Evolutionary conservation across 108 stramenopile species (phyloP).

Genomic region (Cyclotella baltica): DNA sequence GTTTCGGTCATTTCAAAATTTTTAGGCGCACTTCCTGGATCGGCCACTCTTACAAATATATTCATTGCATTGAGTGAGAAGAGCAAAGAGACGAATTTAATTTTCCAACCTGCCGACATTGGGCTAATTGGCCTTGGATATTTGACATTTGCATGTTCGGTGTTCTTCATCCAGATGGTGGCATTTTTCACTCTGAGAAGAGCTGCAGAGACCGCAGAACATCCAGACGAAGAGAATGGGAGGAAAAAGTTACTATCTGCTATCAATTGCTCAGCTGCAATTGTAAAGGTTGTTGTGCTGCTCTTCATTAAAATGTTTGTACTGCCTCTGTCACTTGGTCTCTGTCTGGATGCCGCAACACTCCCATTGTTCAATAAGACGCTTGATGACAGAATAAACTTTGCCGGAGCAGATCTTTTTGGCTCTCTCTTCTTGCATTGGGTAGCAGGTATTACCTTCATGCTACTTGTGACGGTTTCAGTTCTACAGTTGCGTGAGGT

Average conservation of each 20-base stretch:
- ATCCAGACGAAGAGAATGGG: conserved; percentile 27
- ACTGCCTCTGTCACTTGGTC: conserved; percentile 74
- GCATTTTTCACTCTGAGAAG: neutral
- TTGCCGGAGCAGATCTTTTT: conserved; percentile 79
- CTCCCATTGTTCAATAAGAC: conserved; percentile 66
- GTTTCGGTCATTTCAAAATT: conserved; percentile 2
- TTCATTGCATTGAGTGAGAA: conserved; percentile 30
- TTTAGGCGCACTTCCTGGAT: conserved; percentile 7
- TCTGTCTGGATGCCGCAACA: conserved; percentile 81
- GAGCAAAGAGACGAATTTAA: conserved; percentile 44
- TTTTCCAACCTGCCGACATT: conserved; percentile 47
- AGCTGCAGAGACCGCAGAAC: neutral
- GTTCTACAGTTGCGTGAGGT: conserved; percentile 94
- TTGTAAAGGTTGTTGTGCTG: conserved; percentile 84
- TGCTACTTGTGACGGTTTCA: conserved; percentile 96
- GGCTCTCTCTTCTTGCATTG: conserved; percentile 84
- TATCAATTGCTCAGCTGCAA: conserved; percentile 69
- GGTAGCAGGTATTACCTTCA: conserved; percentile 97
- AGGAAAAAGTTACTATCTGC: conserved; percentile 35
- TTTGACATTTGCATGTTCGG: conserved; percentile 24
- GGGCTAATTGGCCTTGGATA: conserved; percentile 46
- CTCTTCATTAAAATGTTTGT: conserved; percentile 90
- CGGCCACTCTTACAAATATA: conserved; percentile 3
- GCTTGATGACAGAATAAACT: conserved; percentile 58
- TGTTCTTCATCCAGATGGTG: conserved; percentile 35